Percentiles rank a stretch among this genome's conserved stretches.
phyloP scores from a whole-genome alignment of 139 green algal genomes.

The Dunaliella sp. region DNA sequence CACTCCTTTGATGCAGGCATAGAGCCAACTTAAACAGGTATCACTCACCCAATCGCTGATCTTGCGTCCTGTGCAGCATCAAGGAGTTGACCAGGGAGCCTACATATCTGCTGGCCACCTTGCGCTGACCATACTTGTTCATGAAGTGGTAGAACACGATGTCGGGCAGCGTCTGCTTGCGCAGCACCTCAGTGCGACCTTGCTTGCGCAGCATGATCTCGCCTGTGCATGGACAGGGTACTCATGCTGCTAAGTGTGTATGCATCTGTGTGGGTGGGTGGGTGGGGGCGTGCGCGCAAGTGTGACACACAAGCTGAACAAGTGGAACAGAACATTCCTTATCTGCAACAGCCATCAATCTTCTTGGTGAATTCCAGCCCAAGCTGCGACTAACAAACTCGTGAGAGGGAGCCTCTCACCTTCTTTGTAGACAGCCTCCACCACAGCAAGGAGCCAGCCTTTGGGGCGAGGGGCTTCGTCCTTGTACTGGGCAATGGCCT shows the following conservation, averaged over 20 bases:
- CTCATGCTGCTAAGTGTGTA: too few relatives aligned
- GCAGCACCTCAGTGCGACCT: conserved; percentile 30
- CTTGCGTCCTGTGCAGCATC: conserved; percentile 29
- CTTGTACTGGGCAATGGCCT: conserved; percentile 46
- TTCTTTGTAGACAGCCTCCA: conserved; percentile 55
- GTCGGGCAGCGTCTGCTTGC: conserved; percentile 49
- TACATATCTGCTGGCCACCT: conserved; percentile 7
- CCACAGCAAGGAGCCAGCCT: conserved; percentile 50
- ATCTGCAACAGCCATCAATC: too few relatives aligned
- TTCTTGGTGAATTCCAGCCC: too few relatives aligned
- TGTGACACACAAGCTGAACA: background rate
- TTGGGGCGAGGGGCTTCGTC: conserved; percentile 48
- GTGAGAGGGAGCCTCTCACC: too few relatives aligned
- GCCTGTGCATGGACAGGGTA: too few relatives aligned
- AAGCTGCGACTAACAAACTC: too few relatives aligned
- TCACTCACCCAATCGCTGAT: conserved; percentile 29
- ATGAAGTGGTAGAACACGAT: conserved; percentile 57
- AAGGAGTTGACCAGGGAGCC: conserved; percentile 50
- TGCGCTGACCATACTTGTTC: conserved; percentile 46
- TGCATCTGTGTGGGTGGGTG: too few relatives aligned
- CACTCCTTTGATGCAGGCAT: too few relatives aligned
- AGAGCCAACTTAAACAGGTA: too few relatives aligned
- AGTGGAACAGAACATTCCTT: background rate
- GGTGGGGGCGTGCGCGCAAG: too few relatives aligned
- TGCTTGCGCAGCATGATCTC: conserved; percentile 42